Conservation (phyloP, 257 asterid genomes). For the Primulina huaijiensis region DNA sequence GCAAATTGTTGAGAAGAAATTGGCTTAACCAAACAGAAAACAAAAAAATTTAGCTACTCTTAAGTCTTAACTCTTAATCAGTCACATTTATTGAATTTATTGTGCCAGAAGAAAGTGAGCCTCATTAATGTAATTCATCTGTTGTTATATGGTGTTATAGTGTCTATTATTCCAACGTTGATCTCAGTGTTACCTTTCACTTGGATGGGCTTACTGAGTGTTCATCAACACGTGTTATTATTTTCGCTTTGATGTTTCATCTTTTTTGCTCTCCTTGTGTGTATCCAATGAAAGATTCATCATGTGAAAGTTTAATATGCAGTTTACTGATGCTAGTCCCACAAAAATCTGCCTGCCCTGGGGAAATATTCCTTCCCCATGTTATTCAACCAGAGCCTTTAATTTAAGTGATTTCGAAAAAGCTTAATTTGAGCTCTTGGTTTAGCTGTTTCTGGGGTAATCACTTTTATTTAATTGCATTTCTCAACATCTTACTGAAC, state of each 20-base stretch:
- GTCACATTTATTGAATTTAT: neutral
- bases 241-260: neutral
- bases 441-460: neutral
- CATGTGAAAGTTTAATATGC: neutral
- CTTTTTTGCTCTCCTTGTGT: neutral
- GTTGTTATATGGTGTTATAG: no score
- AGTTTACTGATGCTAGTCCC: neutral
- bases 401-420: neutral
- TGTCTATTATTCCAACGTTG: neutral
- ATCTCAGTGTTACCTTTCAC: neutral
- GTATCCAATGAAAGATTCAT: neutral
- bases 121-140: neutral
- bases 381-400: neutral
- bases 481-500: no score
- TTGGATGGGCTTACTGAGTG: neutral
- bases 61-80: no score
- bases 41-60: neutral
- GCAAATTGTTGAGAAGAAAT: slow-evolving; percentile 3
- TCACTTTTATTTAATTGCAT: neutral
- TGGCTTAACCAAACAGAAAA: slow-evolving; percentile 8
- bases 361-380: neutral
- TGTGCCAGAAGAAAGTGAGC: slow-evolving; percentile 10
- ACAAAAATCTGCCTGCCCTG: neutral
- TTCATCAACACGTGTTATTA: no score
- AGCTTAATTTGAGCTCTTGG: neutral